phyloP scores from a whole-genome alignment of 2,329 filamentous ascomycete species.

The Periglandula ipomoeae region DNA sequence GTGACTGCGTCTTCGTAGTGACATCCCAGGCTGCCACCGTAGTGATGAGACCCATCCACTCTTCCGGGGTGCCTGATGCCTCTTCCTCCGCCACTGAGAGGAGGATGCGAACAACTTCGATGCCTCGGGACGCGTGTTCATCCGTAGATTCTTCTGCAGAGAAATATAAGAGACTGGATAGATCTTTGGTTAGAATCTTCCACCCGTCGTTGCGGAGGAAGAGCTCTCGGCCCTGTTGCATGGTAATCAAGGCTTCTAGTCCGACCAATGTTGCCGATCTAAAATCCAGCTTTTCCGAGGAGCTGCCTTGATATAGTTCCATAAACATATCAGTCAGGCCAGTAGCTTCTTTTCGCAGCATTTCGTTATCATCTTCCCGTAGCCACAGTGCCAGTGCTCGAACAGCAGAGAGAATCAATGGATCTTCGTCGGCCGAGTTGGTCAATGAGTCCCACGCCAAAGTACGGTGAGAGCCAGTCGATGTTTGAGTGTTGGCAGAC shows the following conservation, averaged over 20 bases:
- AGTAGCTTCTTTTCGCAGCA: conserved; percentile 44
- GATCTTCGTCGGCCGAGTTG: conserved; percentile 40
- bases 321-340: conserved; percentile 56
- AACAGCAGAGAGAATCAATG: conserved; percentile 49
- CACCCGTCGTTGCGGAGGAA: conserved; percentile 46
- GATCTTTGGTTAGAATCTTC: conserved; percentile 40
- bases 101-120: conserved; percentile 48
- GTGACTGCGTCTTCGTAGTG: conserved; percentile 19
- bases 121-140: conserved; percentile 33
- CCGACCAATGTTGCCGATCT: conserved; percentile 48
- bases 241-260: conserved; percentile 46
- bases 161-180: conserved; percentile 32
- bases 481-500: conserved; percentile 30
- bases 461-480: conserved; percentile 35
- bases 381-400: conserved; percentile 55
- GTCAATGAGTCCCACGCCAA: conserved; percentile 51
- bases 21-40: conserved; percentile 38
- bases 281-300: conserved; percentile 36
- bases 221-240: conserved; percentile 35
- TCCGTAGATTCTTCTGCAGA: conserved; percentile 17
- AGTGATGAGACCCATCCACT: conserved; percentile 49
- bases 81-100: conserved; percentile 42
- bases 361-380: conserved; percentile 57
- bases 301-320: conserved; percentile 44
- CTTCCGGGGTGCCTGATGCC: conserved; percentile 34